Evolutionary conservation across 768 basidiomycete genomes (phyloP).

Genomic region (Tricholomella constricta): DNA sequence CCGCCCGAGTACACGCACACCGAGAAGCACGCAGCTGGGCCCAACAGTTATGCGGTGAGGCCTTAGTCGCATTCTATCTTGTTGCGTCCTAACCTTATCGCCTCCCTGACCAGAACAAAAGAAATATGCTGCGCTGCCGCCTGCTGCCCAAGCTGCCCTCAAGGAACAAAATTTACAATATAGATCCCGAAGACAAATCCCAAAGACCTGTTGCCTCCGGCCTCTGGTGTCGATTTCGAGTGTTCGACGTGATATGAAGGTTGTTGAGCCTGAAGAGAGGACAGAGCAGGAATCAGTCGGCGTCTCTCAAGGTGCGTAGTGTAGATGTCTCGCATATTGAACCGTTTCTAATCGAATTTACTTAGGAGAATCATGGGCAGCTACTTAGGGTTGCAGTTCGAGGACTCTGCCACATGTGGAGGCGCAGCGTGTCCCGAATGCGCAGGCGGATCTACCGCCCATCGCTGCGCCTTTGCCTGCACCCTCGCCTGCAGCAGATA

Average conservation of each 20-base stretch:
- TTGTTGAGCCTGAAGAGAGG: neutral
- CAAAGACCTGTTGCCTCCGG: neutral
- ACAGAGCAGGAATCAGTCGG: neutral
- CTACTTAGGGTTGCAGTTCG: neutral
- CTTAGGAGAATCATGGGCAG: neutral
- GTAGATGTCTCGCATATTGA: neutral
- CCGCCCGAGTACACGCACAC: too few relatives aligned
- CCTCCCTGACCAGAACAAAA: too few relatives aligned
- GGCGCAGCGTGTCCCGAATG: too few relatives aligned
- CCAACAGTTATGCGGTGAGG: too few relatives aligned
- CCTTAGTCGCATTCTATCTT: too few relatives aligned
- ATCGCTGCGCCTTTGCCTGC: neutral
- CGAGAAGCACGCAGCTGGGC: too few relatives aligned
- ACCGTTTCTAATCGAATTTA: neutral
- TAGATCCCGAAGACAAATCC: neutral
- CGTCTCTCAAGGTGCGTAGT: neutral
- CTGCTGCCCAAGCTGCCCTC: conserved; percentile 37
- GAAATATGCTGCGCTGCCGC: too few relatives aligned
- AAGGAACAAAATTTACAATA: neutral
- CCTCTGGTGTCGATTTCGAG: neutral
- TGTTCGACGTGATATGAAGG: neutral
- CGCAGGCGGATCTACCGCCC: neutral
- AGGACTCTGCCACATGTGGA: neutral
- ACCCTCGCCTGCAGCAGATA: too few relatives aligned
- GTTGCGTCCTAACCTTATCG: too few relatives aligned